Evolutionary conservation across 306 rosid species (phyloP), one percentile per base, ranked within the genome.

Genomic region (Luffa aegyptiaca): DNA sequence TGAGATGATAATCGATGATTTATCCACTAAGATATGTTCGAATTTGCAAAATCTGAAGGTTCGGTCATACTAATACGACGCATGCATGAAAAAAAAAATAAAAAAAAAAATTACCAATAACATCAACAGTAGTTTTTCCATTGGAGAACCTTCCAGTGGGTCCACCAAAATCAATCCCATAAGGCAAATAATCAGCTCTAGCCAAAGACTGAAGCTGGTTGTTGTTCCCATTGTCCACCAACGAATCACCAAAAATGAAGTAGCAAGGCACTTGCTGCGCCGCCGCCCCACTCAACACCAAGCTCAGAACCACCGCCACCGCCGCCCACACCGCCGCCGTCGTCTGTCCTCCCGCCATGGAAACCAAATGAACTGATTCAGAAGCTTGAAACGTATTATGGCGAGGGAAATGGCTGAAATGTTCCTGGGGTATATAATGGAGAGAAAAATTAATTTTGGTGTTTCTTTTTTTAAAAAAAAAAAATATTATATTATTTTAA

Each of bases 201-300:
- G 97, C 99, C 76, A 91, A 76, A 52, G 99, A 91, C 3, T 41
- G 61, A 44, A 95, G 99, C 69, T 79, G 87, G 78, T 95, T 93
- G 65, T 93, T 95, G 77, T 95, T 95, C 26, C 97, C 97, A 86
- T 90, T 90, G 75, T 95, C 97, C 41, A 93, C 97, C 88, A 89
- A 79, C 0, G 97, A 95, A 81, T 95, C 99, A 3, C 99, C 99
- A 85, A 95, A 95, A 0, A 93, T 89, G 90, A 95, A 95, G 84
- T 89, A 95, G 79, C 99, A 91, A 42, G 97, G 97, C 44, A 83
- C 97, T 88, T 87, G 90, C 31, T 89, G 92, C 39, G 80, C 97
- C 48, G 51, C 87, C 84, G 79, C 82, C 16, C 64, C 86, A 35
- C 77, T 81, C 75, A 61, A 20, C 88, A 85, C 66, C 58, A 77